Evolutionary conservation across 1,284 basidiomycete genomes (phyloP), one percentile per base, ranked within the genome.

Genomic region (Crucibulum parvulum): DNA sequence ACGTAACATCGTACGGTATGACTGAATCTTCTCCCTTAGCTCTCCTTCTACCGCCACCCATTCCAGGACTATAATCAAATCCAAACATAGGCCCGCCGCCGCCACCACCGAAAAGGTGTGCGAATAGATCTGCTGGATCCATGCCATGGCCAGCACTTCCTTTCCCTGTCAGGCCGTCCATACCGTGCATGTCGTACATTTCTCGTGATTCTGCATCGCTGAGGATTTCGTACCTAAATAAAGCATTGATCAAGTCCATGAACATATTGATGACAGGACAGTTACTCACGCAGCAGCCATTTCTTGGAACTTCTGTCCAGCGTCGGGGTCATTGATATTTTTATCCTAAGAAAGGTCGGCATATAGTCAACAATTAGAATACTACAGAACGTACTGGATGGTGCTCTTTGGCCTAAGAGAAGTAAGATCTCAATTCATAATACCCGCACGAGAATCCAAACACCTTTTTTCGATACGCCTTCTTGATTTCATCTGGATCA

Each of bases 391-490:
- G 71, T 76, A 96, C 94, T 45, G 94, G 94, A 75, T 96, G 94
- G 70, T 95, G 92, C 76, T 94, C 88, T 77, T 91, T 92, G 51
- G 94, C 95, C 93, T 95, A 58, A 67, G 51, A 16, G 13, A 41
- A 35, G 58, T 64, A 52, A 64, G 51, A 53, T 50, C 11, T 13
- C 31, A 18, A 18, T 36, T 53, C 31, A 59, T 55, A 24, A 39
- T 52, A 11, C 18, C n/a, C 31, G 6, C 11, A 16, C n/a, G 15
- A 11, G 47, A 58, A 57, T 57, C 6, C 36, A 63, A 62, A 59
- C 69, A 92, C 93, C 88, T 95, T 95, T 80, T 87, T 92, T 73
- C 92, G 90, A 74, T 98, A 98, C 6, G 95, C 95, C 72, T 92
- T 93, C 78, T 96, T 96, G 72, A 98, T 94, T 66, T 97, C 94